A percentile compares a stretch with the other conserved stretches of the same genome.
Conservation (phyloP, 2,329 filamentous ascomycete genomes). For the Pseudocercospora cruenta region DNA sequence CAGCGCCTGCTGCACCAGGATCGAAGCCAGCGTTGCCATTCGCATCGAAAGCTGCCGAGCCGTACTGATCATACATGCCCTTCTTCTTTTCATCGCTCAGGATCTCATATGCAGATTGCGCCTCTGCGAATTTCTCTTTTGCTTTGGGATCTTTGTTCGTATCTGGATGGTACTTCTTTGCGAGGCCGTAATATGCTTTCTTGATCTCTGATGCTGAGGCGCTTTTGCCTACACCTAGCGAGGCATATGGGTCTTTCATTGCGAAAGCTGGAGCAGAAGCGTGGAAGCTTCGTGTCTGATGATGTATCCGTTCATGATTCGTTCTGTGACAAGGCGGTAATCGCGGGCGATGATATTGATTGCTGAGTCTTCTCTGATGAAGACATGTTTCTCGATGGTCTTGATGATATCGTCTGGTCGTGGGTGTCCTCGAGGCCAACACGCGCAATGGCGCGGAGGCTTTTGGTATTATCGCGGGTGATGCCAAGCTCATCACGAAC, state of each 20-base stretch:
- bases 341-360: conserved; percentile 24
- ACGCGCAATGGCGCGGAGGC: conserved; percentile 40
- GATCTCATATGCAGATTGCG: conserved; percentile 91
- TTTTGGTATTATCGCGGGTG: conserved; percentile 40
- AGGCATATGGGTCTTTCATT: conserved; percentile 79
- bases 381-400: conserved; percentile 24
- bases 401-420: conserved; percentile 28
- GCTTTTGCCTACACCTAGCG: conserved; percentile 79
- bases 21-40: conserved; percentile 70
- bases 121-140: conserved; percentile 92
- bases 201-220: conserved; percentile 91
- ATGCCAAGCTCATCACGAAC: conserved; percentile 41
- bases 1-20: conserved; percentile 65
- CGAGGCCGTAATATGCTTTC: conserved; percentile 95
- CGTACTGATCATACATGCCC: conserved; percentile 88
- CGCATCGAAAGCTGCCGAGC: conserved; percentile 72
- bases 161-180: conserved; percentile 97
- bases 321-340: conserved; percentile 21
- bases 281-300: conserved; percentile 54
- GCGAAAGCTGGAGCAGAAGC: conserved; percentile 58
- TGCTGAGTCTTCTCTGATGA: conserved; percentile 21
- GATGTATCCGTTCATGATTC: conserved; percentile 34
- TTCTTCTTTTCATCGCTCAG: conserved; percentile 92
- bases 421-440: conserved; percentile 34
- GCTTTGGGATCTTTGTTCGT: conserved; percentile 94